Evolutionary conservation across 2,329 filamentous ascomycete genomes (phyloP).

Genomic region (Fusarium oxysporum): DNA sequence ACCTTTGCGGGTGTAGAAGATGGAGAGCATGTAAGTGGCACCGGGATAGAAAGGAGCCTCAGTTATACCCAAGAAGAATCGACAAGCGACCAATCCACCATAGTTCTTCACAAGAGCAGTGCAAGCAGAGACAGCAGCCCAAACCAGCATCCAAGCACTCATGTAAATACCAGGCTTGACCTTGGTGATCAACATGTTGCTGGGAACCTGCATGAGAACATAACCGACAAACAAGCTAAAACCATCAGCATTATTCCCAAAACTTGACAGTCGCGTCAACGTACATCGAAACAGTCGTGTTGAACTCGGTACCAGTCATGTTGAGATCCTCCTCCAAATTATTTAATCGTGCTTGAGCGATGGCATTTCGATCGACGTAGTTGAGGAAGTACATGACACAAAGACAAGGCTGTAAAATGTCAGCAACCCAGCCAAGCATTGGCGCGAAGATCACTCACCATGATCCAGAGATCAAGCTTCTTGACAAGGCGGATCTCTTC

Average conservation of each 20-base stretch:
- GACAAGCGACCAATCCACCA: conserved; percentile 49
- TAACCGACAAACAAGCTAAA: conserved; percentile 55
- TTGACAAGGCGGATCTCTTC: conserved; percentile 54
- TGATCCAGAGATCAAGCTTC: conserved; percentile 57
- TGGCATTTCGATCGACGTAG: conserved; percentile 59
- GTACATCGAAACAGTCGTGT: conserved; percentile 56
- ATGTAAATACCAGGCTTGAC: conserved; percentile 57
- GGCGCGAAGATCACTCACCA: conserved; percentile 46
- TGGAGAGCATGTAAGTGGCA: conserved; percentile 51
- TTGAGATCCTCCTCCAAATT: conserved; percentile 61
- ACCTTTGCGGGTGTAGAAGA: conserved; percentile 51
- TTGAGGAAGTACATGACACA: conserved; percentile 60
- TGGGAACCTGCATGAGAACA: conserved; percentile 55
- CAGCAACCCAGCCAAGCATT: neutral
- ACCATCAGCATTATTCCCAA: neutral
- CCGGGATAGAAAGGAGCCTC: conserved; percentile 57
- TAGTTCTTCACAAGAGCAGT: conserved; percentile 53
- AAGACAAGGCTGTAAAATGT: conserved; percentile 38
- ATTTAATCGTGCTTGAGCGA: conserved; percentile 60
- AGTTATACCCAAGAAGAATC: conserved; percentile 55
- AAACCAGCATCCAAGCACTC: conserved; percentile 55
- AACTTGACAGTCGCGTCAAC: neutral
- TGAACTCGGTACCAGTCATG: conserved; percentile 68
- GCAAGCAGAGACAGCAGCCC: conserved; percentile 54
- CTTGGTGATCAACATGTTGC: conserved; percentile 58